These are phyloP conservation scores for Rhododendron mucronatum DNA, from an alignment of 148 eudicot genomes.

Conservation along the genomic window DNA sequence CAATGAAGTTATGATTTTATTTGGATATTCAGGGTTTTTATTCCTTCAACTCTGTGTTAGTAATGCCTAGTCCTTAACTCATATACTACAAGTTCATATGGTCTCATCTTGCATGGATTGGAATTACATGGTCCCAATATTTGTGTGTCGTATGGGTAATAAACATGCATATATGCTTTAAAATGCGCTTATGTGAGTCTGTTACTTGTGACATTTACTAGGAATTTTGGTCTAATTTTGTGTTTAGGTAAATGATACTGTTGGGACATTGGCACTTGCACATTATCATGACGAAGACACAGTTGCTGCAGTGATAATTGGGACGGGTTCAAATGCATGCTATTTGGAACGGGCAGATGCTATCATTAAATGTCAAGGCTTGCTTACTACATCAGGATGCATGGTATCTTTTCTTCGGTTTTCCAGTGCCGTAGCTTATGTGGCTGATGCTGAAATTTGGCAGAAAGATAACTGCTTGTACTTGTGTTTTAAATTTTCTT, in stretches of 20 bases:
- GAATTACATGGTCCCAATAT: background rate
- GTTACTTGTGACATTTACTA: background rate
- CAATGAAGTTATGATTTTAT: background rate
- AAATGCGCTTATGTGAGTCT: background rate
- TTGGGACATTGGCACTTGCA: conserved; percentile 91
- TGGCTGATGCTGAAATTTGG: background rate
- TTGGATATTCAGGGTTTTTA: background rate
- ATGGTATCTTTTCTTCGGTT: conserved; percentile 50
- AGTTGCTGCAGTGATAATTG: conserved; percentile 81
- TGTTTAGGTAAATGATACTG: conserved; percentile 75
- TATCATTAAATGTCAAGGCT: conserved; percentile 85
- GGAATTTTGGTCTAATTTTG: background rate
- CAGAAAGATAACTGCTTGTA: background rate
- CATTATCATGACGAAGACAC: conserved; percentile 94
- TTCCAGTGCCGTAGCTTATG: background rate
- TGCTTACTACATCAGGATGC: conserved; percentile 73
- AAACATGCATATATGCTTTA: background rate
- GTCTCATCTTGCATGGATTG: background rate
- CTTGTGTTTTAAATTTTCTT: background rate
- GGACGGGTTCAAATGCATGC: conserved; percentile 96
- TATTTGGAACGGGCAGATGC: conserved; percentile 90
- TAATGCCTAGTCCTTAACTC: background rate
- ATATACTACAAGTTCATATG: background rate
- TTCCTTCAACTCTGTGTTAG: background rate
- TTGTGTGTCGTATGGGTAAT: background rate